Evolutionary conservation across 2,329 filamentous ascomycete genomes (phyloP), one percentile per base, ranked within the genome.

Genomic region (Lecanicillium sp.): DNA sequence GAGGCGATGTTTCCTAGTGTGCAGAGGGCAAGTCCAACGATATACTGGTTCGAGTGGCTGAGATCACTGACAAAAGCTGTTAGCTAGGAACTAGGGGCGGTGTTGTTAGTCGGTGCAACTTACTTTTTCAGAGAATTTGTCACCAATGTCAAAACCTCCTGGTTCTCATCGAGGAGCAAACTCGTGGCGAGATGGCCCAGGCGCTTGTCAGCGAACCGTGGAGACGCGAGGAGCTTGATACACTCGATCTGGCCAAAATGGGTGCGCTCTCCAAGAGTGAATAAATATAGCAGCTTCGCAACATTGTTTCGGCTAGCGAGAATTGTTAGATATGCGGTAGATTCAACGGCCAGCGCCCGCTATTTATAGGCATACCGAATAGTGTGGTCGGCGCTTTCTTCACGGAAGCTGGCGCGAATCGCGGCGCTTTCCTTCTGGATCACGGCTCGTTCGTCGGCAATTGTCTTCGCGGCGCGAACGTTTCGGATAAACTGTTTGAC

Each of bases 401-500:
- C 92, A 57, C 92, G 80, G 62, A 98, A 98, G 68, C 90, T 97
- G 51, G 92, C 88, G 65, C 92, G 79, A 59, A 98, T 98, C 34
- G 90, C 87, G 43, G 92, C 92, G 66, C 92, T 98, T 70, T 98
- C 92, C 66, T 98, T 98, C 58, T 97, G 92, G 47, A 98, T 94
- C 41, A 98, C 92, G 37, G 92, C 90, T 59, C 92, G 81, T 71
- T 98, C 92, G 66, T 98, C 92, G 61, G 94, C 94, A 59, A 98
- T 96, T 27, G 92, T 98, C 72, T 98, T 98, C 44, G 92, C 88
- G 45, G 92, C 90, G 61, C 92, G 87, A 60, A 98, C 92, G 68
- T 96, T 97, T 61, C 92, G 89, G 66, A 98, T 98, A 69, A 98
- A 98, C 69, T 97, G 92, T 71, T 98, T 98, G 62, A 98, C 92